These are phyloP conservation scores for Cercospora beticola DNA, from an alignment of 2,329 filamentous ascomycete species.

Conservation along the genomic window DNA sequence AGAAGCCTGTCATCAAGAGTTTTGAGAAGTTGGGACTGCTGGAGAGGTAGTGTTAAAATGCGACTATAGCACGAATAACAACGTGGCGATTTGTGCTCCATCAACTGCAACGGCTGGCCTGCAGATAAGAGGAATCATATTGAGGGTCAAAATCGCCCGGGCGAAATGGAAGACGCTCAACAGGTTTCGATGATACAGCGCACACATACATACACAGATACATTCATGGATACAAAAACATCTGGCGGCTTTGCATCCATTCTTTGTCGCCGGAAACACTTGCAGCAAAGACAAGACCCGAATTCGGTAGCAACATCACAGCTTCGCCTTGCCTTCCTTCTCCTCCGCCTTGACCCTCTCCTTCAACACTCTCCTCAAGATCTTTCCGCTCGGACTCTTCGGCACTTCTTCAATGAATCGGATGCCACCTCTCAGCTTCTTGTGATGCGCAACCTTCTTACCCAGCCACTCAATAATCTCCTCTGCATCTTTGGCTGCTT, in stretches of 20 bases:
- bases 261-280: not conserved
- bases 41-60: conserved; percentile 22
- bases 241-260: not conserved
- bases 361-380: conserved; percentile 47
- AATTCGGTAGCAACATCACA: not conserved
- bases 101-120: too few relatives aligned
- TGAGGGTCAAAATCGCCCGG: too few relatives aligned
- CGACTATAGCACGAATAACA: too few relatives aligned
- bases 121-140: too few relatives aligned
- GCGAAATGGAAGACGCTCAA: not conserved
- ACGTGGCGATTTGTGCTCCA: too few relatives aligned
- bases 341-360: conserved; percentile 46
- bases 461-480: conserved; percentile 47
- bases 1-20: conserved; percentile 54
- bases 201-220: not conserved
- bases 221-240: not conserved
- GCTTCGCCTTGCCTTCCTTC: conserved; percentile 39
- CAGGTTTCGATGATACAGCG: not conserved
- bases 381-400: conserved; percentile 51
- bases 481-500: conserved; percentile 38
- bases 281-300: not conserved
- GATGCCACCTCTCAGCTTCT: conserved; percentile 49
- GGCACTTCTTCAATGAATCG: conserved; percentile 50
- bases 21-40: conserved; percentile 50
- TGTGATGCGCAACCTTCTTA: conserved; percentile 49